Base-by-base conservation (phyloP, 257 asterid species). In the Pogostemon cablin region DNA sequence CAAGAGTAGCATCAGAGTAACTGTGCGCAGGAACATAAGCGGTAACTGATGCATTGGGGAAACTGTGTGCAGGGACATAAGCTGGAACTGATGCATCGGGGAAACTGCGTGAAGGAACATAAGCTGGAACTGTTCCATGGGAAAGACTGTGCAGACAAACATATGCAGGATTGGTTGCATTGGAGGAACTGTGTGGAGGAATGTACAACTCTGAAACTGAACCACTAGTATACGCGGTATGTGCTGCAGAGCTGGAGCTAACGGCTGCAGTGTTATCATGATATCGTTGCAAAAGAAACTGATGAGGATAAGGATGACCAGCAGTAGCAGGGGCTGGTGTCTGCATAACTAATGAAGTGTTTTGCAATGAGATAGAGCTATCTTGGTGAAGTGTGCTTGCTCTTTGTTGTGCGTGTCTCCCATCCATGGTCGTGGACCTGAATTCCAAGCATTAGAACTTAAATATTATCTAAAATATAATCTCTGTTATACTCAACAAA, bases 341-440 rank as follows among this genome's bases (percentile, higher is more conserved):
- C n/a, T 39, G 71, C 46, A 64, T 10, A 10, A 12, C 41, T 62
- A 66, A 55, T 15, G 69, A 34, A 58, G 52, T 7, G 53, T 46
- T 65, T 7, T 37, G 62, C 68, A 58, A 76, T 9, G 38, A n/a
- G 47, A 54, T 50, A 7, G 76, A 63, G 67, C 7, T 59, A 43
- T 43, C 79, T 67, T 67, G 74, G 42, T 60, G 62, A 3, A 35
- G 37, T 32, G 58, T 1, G 25, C 64, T 64, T 12, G 54, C 76
- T 43, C 74, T 74, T 73, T 43, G 70, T 20, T 9, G 7, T 64
- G 79, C 9, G 12, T 2, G 61, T 66, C 71, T 48, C 37, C 9
- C 77, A 65, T 78, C 80, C 50, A 44, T 39, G 6, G 65, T 20
- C 48, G 56, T 42, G 74, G 64, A 72, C 57, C 85, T 82, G 83